Percentiles rank a stretch among this genome's conserved stretches.
These are phyloP conservation scores for Delonix regia DNA, from an alignment of 306 rosid genomes.

Conservation along the genomic window DNA sequence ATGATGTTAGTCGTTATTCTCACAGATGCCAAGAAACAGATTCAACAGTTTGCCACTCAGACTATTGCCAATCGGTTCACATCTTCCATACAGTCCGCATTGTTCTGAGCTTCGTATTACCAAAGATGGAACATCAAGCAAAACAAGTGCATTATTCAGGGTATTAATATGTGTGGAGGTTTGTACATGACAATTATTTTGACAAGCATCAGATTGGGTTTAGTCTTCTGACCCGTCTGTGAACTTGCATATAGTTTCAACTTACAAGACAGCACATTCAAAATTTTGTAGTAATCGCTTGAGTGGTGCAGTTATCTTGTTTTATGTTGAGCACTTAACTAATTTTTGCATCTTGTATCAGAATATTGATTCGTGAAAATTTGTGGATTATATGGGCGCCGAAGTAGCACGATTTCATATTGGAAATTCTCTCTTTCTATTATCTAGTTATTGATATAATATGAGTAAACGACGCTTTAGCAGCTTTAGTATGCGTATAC, in stretches of 20 bases:
- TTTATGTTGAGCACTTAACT: neutral
- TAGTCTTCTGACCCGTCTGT: slow-evolving; percentile 30
- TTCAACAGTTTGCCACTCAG: slow-evolving; percentile 83
- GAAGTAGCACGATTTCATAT: neutral
- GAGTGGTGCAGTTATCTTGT: slow-evolving; percentile 16
- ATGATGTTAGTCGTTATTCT: slow-evolving; percentile 37
- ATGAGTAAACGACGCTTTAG: neutral
- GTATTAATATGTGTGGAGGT: slow-evolving; percentile 45
- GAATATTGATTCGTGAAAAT: slow-evolving; percentile 19
- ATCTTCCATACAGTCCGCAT: slow-evolving; percentile 80
- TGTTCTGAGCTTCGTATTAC: slow-evolving; percentile 58
- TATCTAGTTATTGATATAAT: neutral
- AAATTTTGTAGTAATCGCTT: slow-evolving; percentile 45
- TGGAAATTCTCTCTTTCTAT: neutral
- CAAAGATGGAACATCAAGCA: slow-evolving; percentile 12
- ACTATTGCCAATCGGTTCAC: slow-evolving; percentile 69
- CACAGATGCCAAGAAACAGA: slow-evolving; percentile 90
- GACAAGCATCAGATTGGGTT: slow-evolving; percentile 30
- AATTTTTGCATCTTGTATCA: slow-evolving; percentile 12
- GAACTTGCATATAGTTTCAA: slow-evolving; percentile 27
- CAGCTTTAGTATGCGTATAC: neutral
- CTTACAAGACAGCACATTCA: slow-evolving; percentile 38
- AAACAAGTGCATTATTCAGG: slow-evolving; percentile 25
- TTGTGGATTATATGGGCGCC: neutral
- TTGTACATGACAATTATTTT: slow-evolving; percentile 61